phyloP scores from a whole-genome alignment of 345 rosid species.

The Trapa incisa region DNA sequence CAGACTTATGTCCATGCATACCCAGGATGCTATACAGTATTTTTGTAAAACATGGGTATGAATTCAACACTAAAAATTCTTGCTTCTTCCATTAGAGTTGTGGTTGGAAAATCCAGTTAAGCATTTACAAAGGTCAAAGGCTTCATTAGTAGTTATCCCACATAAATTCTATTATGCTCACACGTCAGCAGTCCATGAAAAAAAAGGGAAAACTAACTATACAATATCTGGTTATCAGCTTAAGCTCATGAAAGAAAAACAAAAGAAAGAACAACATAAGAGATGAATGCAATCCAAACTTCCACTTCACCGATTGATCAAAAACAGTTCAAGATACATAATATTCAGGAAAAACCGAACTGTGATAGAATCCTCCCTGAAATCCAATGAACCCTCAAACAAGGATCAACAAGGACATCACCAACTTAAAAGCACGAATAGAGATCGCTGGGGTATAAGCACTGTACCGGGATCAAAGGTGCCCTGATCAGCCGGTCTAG shows the following conservation, averaged over 20 bases:
- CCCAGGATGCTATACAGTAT: not conserved
- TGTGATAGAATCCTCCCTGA: not conserved
- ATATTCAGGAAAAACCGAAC: not conserved
- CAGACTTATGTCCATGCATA: not conserved
- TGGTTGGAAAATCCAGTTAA: not conserved
- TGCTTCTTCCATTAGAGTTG: not conserved
- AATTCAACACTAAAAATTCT: not conserved
- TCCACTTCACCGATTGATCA: not conserved
- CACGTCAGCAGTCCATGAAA: too few species aligned
- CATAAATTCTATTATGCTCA: not conserved
- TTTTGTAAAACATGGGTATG: not conserved
- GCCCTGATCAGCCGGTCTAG: constrained; percentile 19
- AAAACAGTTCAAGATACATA: not conserved
- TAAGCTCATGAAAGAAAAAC: not conserved
- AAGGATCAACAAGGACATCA: not conserved
- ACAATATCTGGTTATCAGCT: too few species aligned
- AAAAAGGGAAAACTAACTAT: too few species aligned
- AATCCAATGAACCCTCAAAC: not conserved
- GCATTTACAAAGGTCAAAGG: not conserved
- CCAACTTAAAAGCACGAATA: not conserved
- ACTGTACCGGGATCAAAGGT: constrained; percentile 3
- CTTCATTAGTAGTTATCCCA: not conserved
- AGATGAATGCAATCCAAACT: not conserved
- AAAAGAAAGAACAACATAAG: not conserved
- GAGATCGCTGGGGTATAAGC: not conserved